Conservation (phyloP, 768 basidiomycete genomes). For the Lentinula sp. region DNA sequence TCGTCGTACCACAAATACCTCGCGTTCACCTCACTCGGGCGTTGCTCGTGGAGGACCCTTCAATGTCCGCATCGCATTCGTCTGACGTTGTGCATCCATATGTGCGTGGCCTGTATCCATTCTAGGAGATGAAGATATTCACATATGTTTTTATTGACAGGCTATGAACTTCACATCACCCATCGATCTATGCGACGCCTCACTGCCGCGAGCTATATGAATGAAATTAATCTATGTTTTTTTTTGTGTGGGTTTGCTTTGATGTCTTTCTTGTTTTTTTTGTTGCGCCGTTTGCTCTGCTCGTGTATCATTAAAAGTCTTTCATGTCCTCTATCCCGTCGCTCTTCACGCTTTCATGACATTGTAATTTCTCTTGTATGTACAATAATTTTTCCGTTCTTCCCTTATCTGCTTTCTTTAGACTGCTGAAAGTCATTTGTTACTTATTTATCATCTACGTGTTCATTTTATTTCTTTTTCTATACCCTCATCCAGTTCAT, state of each 20-base stretch:
- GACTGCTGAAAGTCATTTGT: not conserved
- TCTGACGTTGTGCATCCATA: constrained; percentile 9
- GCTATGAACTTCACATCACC: constrained; percentile 32
- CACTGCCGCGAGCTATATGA: not conserved
- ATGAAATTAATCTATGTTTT: not conserved
- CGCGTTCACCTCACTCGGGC: not conserved
- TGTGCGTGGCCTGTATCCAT: constrained; percentile 5
- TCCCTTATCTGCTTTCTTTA: not conserved
- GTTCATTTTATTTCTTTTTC: not conserved
- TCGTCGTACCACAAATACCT: not conserved
- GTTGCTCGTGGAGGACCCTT: constrained; percentile 3
- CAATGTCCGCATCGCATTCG: not conserved
- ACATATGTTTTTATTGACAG: constrained; percentile 9
- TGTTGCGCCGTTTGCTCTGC: not conserved
- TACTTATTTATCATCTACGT: not conserved
- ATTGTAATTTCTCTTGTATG: not conserved
- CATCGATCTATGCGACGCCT: constrained; percentile 17
- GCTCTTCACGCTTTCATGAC: not conserved
- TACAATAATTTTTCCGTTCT: not conserved
- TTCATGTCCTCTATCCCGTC: no score
- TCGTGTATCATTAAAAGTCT: not conserved
- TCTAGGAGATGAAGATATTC: constrained; percentile 10
- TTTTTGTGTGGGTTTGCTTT: not conserved
- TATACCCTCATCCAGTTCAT: not conserved
- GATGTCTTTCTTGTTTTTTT: not conserved